Evolutionary conservation across 2,329 filamentous ascomycete genomes (phyloP).

Genomic region (Neurospora sp.): DNA sequence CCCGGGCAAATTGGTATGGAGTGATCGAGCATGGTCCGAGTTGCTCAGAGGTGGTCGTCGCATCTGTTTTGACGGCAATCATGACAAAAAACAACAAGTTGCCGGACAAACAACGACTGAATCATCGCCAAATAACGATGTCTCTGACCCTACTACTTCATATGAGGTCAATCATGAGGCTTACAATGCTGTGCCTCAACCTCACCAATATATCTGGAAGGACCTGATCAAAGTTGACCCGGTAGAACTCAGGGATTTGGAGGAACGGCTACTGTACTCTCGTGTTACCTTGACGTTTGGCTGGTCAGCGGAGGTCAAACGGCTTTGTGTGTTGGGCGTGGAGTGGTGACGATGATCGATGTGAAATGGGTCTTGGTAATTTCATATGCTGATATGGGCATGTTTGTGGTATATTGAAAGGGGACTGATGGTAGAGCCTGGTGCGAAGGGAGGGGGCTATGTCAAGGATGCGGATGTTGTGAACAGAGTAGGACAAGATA

Average conservation of each 20-base stretch:
- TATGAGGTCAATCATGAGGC: neutral
- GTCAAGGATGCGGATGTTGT: neutral
- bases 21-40: conserved; percentile 39
- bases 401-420: neutral
- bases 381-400: neutral
- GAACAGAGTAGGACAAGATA: neutral
- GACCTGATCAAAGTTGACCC: conserved; percentile 19
- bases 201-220: conserved; percentile 3
- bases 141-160: neutral
- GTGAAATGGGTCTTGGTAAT: neutral
- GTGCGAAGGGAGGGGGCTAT: neutral
- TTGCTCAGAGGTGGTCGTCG: conserved; percentile 20
- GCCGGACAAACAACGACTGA: neutral
- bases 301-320: conserved; percentile 32
- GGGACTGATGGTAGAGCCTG: neutral
- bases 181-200: neutral
- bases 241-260: conserved; percentile 36
- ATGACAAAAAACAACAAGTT: neutral
- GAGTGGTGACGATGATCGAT: conserved; percentile 24
- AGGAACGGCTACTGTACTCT: conserved; percentile 41
- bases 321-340: conserved; percentile 32
- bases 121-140: neutral
- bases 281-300: conserved; percentile 46
- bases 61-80: neutral
- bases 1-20: conserved; percentile 43